Base-by-base conservation (phyloP, 129 eudicot species). In the Chrysanthemum makinoi region DNA sequence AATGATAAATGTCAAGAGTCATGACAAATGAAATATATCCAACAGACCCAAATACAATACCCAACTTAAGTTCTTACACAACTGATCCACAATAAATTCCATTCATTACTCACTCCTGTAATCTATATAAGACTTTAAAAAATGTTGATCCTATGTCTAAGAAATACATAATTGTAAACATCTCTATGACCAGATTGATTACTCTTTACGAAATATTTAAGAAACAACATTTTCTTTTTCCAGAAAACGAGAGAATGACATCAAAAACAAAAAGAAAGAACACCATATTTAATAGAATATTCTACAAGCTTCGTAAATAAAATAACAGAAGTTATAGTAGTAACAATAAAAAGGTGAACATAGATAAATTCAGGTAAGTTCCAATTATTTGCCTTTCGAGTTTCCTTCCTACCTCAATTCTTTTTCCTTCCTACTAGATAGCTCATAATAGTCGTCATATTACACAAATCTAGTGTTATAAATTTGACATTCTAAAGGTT, bases 21-120 rank as follows among this genome's bases (percentile, higher is more conserved):
- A 43, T 64, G 28, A 15, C 6, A 64, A 64, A 22, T 13, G 11
- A 7, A 18, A 46, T 39, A 20, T 70, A 20, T 69, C 28, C 16
- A 30, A 52, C 62, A 69, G 54, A 69, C 73, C 62, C 44, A 33
- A 62, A 14, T 43, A 73, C 10, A 48, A 73, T 43, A 63, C 51
- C 9, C 30, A 63, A 57, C 65, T 59, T 47, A 39, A 11, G 24
- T 5, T 43, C 43, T 51, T 58, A 46, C 48, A 66, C 55, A 47
- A 39, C 19, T 44, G 56, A 30, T 54, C 33, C 35, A 51, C 18
- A 7, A n/a, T 62, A 62, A 60, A 28, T 33, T 33, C 61, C 51
- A 26, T 73, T 73, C 54, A 51, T 62, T 73, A 35, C 35, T 8
- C 3, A 16, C 15, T 47, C 33, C 9, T 30, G 47, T 6, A 15